phyloP scores from a whole-genome alignment of 768 basidiomycete species.

The Pulveroboletus sp. region DNA sequence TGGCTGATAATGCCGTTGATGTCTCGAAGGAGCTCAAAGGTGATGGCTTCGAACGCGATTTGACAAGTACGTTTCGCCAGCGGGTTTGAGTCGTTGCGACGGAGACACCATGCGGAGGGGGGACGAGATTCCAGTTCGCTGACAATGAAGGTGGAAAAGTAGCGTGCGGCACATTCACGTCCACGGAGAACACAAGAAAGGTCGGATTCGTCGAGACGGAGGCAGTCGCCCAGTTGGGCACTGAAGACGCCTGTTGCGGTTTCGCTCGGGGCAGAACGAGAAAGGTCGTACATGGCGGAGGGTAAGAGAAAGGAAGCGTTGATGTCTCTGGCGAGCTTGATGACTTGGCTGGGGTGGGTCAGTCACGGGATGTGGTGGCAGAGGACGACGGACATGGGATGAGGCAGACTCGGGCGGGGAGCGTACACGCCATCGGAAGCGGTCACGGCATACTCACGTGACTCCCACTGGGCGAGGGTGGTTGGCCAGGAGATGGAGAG shows the following conservation, averaged over 20 bases:
- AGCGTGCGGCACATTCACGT: conserved; percentile 70
- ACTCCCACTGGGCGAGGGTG: conserved; percentile 63
- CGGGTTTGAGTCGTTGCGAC: conserved; percentile 46
- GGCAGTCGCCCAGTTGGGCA: conserved; percentile 39
- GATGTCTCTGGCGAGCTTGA: conserved; percentile 61
- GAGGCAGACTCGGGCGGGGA: conserved; percentile 54
- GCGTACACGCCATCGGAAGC: conserved; percentile 50
- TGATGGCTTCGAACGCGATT: conserved; percentile 69
- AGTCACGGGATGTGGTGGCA: conserved; percentile 1
- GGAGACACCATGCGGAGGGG: conserved; percentile 47
- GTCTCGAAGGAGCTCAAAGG: conserved; percentile 72
- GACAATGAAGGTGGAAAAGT: conserved; percentile 74
- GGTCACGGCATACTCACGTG: conserved; percentile 58
- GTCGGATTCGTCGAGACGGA: conserved; percentile 43
- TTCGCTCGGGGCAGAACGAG: conserved; percentile 62
- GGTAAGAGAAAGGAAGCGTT: conserved; percentile 59
- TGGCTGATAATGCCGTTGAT: conserved; percentile 66
- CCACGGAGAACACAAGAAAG: conserved; percentile 62
- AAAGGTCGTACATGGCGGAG: conserved; percentile 79
- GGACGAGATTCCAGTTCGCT: conserved; percentile 68
- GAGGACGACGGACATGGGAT: conserved; percentile 58
- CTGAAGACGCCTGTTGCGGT: conserved; percentile 51
- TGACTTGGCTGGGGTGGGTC: conserved; percentile 47
- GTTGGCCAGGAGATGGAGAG: conserved; percentile 58
- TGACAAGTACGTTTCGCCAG: conserved; percentile 56